Base-by-base conservation (phyloP, 306 rosid genomes). In the Lupinus albus region DNA sequence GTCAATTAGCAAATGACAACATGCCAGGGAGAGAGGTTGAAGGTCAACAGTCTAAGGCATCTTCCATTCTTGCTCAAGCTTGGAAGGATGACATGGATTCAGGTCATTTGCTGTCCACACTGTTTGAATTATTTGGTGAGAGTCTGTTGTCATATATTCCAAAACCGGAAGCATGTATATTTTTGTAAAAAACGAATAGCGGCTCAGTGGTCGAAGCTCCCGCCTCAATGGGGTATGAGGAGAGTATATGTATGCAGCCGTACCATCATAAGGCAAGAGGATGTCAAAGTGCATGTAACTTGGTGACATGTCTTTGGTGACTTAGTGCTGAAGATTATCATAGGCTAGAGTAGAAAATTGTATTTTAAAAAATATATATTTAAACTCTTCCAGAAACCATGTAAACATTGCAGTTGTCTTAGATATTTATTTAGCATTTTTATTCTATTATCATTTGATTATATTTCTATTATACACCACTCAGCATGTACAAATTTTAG, bases 11-110 rank as follows among this genome's bases (percentile, higher is more conserved):
- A 10, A 85, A 70, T 11, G 94, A 83, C 60, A 79, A 47, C 16
- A 38, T 38, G 28, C 7, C 71, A 3, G 85, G 84, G 17, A 79
- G 82, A 61, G 89, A 81, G 59, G 78, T 67, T 25, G 84, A 79
- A 50, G 84, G 85, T 55, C 83, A 72, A 64, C 70, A 45, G 39
- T 67, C 48, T 17, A 82, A 85, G 76, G 69, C 72, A 15, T 85
- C 89, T 36, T 18, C 84, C 55, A 73, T 80, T 79, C 89, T 84
- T 78, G 84, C 91, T 65, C 84, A 83, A 72, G 89, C 94, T 36
- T 89, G 98, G 98, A 93, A 89, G 81, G 98, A 93, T 65, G 87
- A 93, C 70, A 73, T 73, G 15, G 90, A 88, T 82, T 82, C 84
- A 33, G 97, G 91, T 38, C 83, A 77, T 39, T 32, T 93, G 70